phyloP scores from a whole-genome alignment of 148 eudicot genomes.

The Fagopyrum homotropicum region DNA sequence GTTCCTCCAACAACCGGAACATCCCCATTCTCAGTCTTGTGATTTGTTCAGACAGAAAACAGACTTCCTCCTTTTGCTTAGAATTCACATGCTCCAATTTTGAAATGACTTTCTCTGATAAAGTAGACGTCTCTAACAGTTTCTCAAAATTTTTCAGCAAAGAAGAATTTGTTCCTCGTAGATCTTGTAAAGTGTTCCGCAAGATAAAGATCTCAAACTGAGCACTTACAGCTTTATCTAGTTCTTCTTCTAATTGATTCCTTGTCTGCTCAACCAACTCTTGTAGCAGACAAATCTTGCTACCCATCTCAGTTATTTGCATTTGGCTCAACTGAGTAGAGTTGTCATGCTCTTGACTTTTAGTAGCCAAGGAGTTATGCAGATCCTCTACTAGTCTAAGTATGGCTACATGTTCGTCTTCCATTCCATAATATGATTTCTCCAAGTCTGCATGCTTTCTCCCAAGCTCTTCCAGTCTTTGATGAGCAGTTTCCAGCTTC shows the following conservation, averaged over 20 bases:
- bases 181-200: slow-evolving; percentile 44
- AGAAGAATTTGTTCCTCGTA: slow-evolving; percentile 42
- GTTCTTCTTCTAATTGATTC: slow-evolving; percentile 53
- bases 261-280: slow-evolving; percentile 39
- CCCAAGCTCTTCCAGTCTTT: slow-evolving; percentile 46
- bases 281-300: slow-evolving; percentile 42
- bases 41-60: slow-evolving; percentile 44
- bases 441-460: slow-evolving; percentile 48
- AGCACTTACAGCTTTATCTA: slow-evolving; percentile 49
- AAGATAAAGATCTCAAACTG: slow-evolving; percentile 74
- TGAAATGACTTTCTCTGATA: slow-evolving; percentile 51
- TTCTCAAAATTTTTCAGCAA: slow-evolving; percentile 49
- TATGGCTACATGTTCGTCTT: slow-evolving; percentile 49
- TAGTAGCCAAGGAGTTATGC: slow-evolving; percentile 35
- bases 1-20: slow-evolving; percentile 41
- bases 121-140: slow-evolving; percentile 47
- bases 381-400: slow-evolving; percentile 44
- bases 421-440: slow-evolving; percentile 37
- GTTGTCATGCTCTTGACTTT: slow-evolving; percentile 50
- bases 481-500: slow-evolving; percentile 43
- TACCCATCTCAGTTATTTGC: slow-evolving; percentile 36
- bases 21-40: slow-evolving; percentile 45
- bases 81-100: slow-evolving; percentile 45
- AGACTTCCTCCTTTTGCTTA: slow-evolving; percentile 45
- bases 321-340: slow-evolving; percentile 29